Evolutionary conservation across 768 basidiomycete species (phyloP).

Genomic region (Hydnum rufescens): DNA sequence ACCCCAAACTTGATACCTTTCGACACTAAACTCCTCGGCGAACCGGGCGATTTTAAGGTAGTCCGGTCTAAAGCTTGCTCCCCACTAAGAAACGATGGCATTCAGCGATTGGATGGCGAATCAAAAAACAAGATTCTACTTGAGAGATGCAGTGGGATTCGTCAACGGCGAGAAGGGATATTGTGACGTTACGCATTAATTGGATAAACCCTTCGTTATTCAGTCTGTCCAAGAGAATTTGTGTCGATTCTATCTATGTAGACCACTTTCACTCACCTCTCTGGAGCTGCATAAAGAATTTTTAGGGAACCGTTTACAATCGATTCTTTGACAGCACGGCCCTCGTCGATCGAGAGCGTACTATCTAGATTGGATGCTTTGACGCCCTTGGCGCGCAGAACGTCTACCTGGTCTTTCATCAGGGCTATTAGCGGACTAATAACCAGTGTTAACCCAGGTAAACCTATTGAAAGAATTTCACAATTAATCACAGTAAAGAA

Average conservation of each 20-base stretch:
- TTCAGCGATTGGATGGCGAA: conserved; percentile 24
- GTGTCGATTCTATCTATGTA: background rate
- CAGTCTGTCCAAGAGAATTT: conserved; percentile 15
- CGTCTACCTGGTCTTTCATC: conserved; percentile 22
- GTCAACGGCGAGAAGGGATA: conserved; percentile 30
- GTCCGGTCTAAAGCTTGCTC: conserved; percentile 10
- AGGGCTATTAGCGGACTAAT: conserved; percentile 20
- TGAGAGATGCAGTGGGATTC: conserved; percentile 30
- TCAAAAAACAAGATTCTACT: too few species aligned
- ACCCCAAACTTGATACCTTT: conserved; percentile 14
- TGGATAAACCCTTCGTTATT: conserved; percentile 27
- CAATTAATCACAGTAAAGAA: background rate
- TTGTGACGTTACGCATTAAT: conserved; percentile 25
- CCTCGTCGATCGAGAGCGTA: conserved; percentile 18
- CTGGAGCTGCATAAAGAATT: conserved; percentile 30
- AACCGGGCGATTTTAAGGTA: conserved; percentile 25
- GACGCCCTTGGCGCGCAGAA: conserved; percentile 18
- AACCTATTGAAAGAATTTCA: background rate
- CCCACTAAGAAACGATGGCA: background rate
- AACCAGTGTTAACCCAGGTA: conserved; percentile 21
- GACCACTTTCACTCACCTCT: conserved; percentile 15
- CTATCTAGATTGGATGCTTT: conserved; percentile 25
- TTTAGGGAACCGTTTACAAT: conserved; percentile 24
- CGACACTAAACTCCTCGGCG: conserved; percentile 26
- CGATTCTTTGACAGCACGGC: conserved; percentile 20